Evolutionary conservation across 1,284 basidiomycete species (phyloP).

Genomic region (Ceratobasidium sp.): DNA sequence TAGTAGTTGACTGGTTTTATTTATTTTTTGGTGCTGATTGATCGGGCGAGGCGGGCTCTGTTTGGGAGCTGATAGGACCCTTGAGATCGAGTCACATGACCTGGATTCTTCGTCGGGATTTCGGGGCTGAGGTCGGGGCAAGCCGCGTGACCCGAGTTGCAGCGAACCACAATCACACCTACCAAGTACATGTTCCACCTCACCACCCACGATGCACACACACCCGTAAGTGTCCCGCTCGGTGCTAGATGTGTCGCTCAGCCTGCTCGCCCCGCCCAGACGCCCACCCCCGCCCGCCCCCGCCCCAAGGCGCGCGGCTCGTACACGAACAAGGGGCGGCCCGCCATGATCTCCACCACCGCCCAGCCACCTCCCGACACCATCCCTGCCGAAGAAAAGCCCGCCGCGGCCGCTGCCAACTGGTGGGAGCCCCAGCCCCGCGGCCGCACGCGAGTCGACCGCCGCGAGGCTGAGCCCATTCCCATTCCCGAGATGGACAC

Average conservation of each 20-base stretch:
- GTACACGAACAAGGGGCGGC: slow-evolving; percentile 11
- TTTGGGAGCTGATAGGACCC: not conserved
- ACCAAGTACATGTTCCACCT: slow-evolving; percentile 9
- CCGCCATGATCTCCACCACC: slow-evolving; percentile 15
- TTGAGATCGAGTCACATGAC: not conserved
- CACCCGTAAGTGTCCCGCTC: not conserved
- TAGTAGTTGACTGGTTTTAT: no score
- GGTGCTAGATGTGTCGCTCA: not conserved
- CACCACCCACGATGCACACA: slow-evolving; percentile 18
- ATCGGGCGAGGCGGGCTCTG: slow-evolving; percentile 11
- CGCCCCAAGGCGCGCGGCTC: slow-evolving; percentile 23
- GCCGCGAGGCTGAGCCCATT: not conserved
- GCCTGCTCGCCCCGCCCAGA: not conserved
- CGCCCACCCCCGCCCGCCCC: slow-evolving; percentile 19
- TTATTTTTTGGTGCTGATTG: no score
- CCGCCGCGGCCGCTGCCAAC: not conserved
- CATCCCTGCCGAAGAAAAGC: not conserved
- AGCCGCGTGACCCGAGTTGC: slow-evolving; percentile 11
- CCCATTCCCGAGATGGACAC: slow-evolving; percentile 21
- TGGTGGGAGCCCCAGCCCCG: slow-evolving; percentile 33
- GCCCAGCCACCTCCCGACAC: not conserved
- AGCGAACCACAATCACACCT: slow-evolving; percentile 4
- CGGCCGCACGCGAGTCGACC: slow-evolving; percentile 3
- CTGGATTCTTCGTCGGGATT: slow-evolving; percentile 36
- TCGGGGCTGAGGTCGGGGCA: slow-evolving; percentile 12